Conservation (phyloP, 768 basidiomycete species). For the Dentipellis fragilis region DNA sequence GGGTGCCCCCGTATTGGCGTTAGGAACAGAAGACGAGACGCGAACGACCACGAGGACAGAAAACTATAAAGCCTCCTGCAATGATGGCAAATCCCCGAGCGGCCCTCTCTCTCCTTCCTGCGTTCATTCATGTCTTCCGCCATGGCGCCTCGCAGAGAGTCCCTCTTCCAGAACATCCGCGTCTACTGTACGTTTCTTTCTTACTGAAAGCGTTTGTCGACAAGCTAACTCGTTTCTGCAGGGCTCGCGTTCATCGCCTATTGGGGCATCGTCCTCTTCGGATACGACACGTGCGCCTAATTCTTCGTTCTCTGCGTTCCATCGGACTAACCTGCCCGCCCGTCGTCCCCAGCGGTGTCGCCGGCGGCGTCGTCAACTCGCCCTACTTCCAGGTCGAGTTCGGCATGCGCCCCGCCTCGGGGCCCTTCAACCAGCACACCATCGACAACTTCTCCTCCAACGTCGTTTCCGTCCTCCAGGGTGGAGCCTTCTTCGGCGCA, state of each 20-base stretch:
- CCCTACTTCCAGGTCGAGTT: slow-evolving; percentile 54
- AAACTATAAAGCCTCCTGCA: too few relatives aligned
- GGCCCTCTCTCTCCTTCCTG: too few relatives aligned
- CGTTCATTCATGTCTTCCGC: not conserved
- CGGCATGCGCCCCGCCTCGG: slow-evolving; percentile 38
- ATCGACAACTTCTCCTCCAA: slow-evolving; percentile 60
- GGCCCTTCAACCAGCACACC: slow-evolving; percentile 27
- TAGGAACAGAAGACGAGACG: too few relatives aligned
- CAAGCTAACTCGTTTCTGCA: slow-evolving; percentile 16
- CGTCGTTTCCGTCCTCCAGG: slow-evolving; percentile 82
- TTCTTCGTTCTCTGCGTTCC: slow-evolving; percentile 9
- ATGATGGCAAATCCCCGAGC: too few relatives aligned
- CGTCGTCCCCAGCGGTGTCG: slow-evolving; percentile 38
- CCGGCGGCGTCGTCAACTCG: slow-evolving; percentile 60
- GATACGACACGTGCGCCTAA: slow-evolving; percentile 58
- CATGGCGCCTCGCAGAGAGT: not conserved
- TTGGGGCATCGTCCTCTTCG: slow-evolving; percentile 77
- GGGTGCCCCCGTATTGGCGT: too few relatives aligned
- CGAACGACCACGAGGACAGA: too few relatives aligned
- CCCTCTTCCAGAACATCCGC: slow-evolving; percentile 41
- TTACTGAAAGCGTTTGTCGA: not conserved
- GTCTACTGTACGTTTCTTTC: slow-evolving; percentile 45
- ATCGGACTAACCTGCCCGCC: slow-evolving; percentile 12
- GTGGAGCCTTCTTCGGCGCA: slow-evolving; percentile 84
- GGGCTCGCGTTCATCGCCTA: slow-evolving; percentile 68